Base-by-base conservation (phyloP, 495 filamentous ascomycete species). In the Penicillium steckii region DNA sequence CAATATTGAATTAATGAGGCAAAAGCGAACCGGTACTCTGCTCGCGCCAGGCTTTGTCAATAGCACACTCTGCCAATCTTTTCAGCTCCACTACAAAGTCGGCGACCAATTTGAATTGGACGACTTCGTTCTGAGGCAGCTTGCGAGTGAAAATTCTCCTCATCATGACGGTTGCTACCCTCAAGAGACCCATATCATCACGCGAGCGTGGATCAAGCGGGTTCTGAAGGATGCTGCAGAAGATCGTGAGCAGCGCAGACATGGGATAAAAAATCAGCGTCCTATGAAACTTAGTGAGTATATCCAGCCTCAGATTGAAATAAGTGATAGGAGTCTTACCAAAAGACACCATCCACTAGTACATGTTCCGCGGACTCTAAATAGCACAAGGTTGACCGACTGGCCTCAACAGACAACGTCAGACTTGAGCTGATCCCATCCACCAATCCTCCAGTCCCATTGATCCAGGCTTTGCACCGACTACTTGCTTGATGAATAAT, bases 401-500 rank as follows among this genome's bases (percentile, higher is more conserved):
- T 80, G 0, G 79, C 78, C 41, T 80, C 78, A 23, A 82, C 74
- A 4, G 73, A 74, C 3, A 82, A 56, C 0, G 69, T 70, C 2
- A 81, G 60, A 46, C 77, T 80, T 1, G 75, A 77, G 13, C 68
- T 73, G 8, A 82, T 67, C 1, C 77, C 77, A 33, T 75, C 68
- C 54, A 63, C 66, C 52, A 75, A 68, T 26, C 71, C 69, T 32
- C 71, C 69, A 43, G 62, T 66, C 24, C 59, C 62, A 2, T 68
- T 58, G 13, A 50, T 50, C 70, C 66, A 74, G 23, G 76, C 61
- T 26, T 71, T 64, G 55, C 74, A 80, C 9, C 76, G 56, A 17
- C 73, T 74, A 41, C 75, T 80, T 7, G 78, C 77, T 17, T 72
- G 64, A 53, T 81, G 79, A 48, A 82, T 80, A 18, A 75, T 72